Base-by-base conservation (phyloP, 331 rosid species). In the Pyrus hybrid region DNA sequence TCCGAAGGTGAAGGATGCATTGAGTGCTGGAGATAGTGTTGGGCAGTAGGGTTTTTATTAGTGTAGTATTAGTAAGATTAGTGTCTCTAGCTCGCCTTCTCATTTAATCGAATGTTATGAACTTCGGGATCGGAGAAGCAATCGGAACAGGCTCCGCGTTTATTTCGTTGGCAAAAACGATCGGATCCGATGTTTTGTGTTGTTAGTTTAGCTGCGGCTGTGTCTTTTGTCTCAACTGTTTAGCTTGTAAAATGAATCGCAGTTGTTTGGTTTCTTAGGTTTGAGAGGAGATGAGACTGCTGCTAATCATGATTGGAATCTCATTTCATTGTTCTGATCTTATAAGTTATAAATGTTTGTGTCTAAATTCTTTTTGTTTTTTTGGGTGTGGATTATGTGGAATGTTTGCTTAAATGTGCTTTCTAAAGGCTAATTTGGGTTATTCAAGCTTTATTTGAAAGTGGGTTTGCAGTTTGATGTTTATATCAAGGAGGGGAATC, bases 1-100 rank as follows among this genome's bases (percentile, higher is more conserved):
- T 73, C 96, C 93, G 0, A 90, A 92, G 91, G 89, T 70, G 84
- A 92, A 88, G 83, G 69, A 85, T 79, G 72, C 82, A 58, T 68
- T 86, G 79, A 80, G 68, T 63, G 43, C 87, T n/a, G 91, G 85
- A 85, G 91, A 87, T 54, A 87, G 90, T 74, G 91, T 88, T 81
- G 82, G 86, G 76, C 78, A 82, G 61, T 86, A 85, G 83, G 63
- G 32, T 20, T 47, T 68, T 8, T 8, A 26, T 9, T 51, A 32
- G 23, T 58, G 80, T 16, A 8, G 8, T 66, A 29, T 47, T 28
- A n/a, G 22, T 33, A 64, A 16, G n/a, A 16, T 49, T 49, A 49
- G 7, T 49, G 62, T 17, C 28, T 63, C 29, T 56, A 22, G 67
- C 7, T 25, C 62, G 73, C 72, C 68, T 63, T 65, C 45, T 37